phyloP scores from a whole-genome alignment of 2,329 filamentous ascomycete genomes.

The Rhexocercosporidium sp. region DNA sequence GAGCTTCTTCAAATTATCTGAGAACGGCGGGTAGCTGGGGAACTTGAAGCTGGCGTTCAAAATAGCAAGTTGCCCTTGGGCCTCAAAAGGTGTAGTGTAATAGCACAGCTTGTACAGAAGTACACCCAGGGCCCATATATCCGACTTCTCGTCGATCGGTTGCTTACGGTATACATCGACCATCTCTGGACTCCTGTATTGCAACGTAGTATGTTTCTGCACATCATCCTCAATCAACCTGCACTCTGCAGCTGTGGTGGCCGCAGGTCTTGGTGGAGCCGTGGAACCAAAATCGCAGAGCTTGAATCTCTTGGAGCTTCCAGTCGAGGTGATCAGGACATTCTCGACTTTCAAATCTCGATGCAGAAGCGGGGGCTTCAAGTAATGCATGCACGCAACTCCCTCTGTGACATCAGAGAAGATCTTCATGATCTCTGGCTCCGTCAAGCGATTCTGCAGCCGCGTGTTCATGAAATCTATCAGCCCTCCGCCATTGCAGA shows the following conservation, averaged over 20 bases:
- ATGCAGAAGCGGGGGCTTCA: constrained; percentile 90
- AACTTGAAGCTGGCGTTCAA: constrained; percentile 95
- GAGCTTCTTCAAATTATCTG: constrained; percentile 84
- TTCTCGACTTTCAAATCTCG: constrained; percentile 98
- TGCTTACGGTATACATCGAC: constrained; percentile 96
- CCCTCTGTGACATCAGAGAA: constrained; percentile 96
- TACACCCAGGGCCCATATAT: constrained; percentile 95
- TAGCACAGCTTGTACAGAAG: constrained; percentile 98
- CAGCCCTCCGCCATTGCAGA: constrained; percentile 89
- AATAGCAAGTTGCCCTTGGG: constrained; percentile 96
- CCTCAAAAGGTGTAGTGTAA: constrained; percentile 98
- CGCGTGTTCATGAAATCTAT: constrained; percentile 99
- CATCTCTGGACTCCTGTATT: constrained; percentile 98
- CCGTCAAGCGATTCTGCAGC: constrained; percentile 92
- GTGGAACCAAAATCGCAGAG: constrained; percentile 97
- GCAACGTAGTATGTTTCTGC: constrained; percentile 94
- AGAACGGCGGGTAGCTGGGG: constrained; percentile 86
- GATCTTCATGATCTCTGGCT: constrained; percentile 96
- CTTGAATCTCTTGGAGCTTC: constrained; percentile 80
- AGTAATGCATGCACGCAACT: constrained; percentile 98
- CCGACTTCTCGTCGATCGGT: constrained; percentile 97
- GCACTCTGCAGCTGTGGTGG: constrained; percentile 85
- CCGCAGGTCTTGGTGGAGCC: constrained; percentile 81
- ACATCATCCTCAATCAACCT: constrained; percentile 95
- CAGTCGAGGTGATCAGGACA: constrained; percentile 75